Evolutionary conservation across 495 filamentous ascomycete genomes (phyloP).

Genomic region (Pseudomonodictys pantanalensis): DNA sequence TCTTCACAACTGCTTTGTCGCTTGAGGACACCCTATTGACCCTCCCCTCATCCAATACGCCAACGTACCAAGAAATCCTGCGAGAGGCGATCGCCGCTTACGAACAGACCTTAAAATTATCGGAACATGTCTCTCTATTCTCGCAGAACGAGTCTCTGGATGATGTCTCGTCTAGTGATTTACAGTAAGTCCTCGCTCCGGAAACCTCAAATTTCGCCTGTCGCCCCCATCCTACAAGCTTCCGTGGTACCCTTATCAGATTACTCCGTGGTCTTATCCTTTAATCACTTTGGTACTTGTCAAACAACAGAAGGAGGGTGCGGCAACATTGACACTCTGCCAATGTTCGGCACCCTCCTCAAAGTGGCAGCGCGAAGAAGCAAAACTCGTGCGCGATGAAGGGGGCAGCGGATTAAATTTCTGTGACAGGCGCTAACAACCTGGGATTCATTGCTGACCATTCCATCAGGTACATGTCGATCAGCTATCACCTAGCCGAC

Average conservation of each 20-base stretch:
- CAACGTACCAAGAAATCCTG: slow-evolving; percentile 66
- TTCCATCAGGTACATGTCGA: slow-evolving; percentile 59
- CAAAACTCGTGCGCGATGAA: too few species aligned
- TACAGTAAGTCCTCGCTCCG: slow-evolving; percentile 57
- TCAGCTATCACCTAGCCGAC: slow-evolving; percentile 67
- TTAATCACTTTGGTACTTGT: too few species aligned
- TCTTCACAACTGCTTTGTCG: slow-evolving; percentile 57
- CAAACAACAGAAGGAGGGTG: too few species aligned
- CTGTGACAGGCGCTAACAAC: too few species aligned
- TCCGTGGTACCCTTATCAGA: slow-evolving; percentile 25
- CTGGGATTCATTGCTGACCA: too few species aligned
- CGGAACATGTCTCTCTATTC: slow-evolving; percentile 72
- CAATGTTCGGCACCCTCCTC: too few species aligned
- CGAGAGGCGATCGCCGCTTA: slow-evolving; percentile 64
- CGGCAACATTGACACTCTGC: too few species aligned
- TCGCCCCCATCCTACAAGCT: not conserved
- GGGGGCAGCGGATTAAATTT: too few species aligned
- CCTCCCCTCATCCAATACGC: slow-evolving; percentile 50
- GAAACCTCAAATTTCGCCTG: not conserved
- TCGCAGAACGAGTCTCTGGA: slow-evolving; percentile 87
- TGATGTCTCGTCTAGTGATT: slow-evolving; percentile 77
- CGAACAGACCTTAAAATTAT: slow-evolving; percentile 66
- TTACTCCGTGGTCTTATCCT: too few species aligned
- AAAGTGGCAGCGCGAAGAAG: too few species aligned
- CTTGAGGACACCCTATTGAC: slow-evolving; percentile 50